These are phyloP conservation scores for Psilocybe sp. DNA, from an alignment of 768 basidiomycete species.

Conservation along the genomic window DNA sequence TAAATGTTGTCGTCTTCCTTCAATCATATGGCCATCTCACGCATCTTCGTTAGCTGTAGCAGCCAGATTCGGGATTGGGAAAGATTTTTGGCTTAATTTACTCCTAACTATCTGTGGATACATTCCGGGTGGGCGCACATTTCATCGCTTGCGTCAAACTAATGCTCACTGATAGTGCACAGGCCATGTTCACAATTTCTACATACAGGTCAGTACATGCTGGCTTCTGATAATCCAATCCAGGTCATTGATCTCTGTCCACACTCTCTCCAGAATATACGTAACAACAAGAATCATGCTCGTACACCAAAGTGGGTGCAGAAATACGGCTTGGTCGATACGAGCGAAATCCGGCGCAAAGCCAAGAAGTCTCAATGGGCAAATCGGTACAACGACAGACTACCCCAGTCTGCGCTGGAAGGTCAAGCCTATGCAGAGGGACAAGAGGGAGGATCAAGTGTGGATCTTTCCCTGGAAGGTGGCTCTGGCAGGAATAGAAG, in stretches of 20 bases:
- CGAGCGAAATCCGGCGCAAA: slow-evolving; percentile 72
- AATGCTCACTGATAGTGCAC: slow-evolving; percentile 12
- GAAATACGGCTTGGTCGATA: slow-evolving; percentile 86
- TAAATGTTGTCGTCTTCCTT: slow-evolving; percentile 28
- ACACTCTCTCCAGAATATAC: slow-evolving; percentile 65
- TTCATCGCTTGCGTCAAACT: slow-evolving; percentile 1
- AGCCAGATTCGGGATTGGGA: slow-evolving; percentile 86
- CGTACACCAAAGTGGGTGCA: slow-evolving; percentile 97
- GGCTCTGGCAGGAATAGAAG: slow-evolving; percentile 22
- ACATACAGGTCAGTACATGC: slow-evolving; percentile 63
- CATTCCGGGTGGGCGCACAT: slow-evolving; percentile 66
- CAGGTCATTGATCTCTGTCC: neutral
- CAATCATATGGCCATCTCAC: slow-evolving; percentile 1
- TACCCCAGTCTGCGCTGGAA: slow-evolving; percentile 65
- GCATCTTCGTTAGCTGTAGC: slow-evolving; percentile 68
- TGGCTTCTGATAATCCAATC: neutral
- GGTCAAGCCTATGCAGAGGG: slow-evolving; percentile 77
- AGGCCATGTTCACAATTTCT: slow-evolving; percentile 93
- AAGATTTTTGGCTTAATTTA: slow-evolving; percentile 89
- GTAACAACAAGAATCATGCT: slow-evolving; percentile 90
- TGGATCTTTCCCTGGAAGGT: slow-evolving; percentile 34
- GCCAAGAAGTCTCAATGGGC: slow-evolving; percentile 87
- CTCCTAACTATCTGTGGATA: slow-evolving; percentile 89
- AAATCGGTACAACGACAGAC: slow-evolving; percentile 78
- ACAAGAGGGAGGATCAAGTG: slow-evolving; percentile 52